phyloP scores from a whole-genome alignment of 495 filamentous ascomycete genomes.

The Schizothecium vesticola region DNA sequence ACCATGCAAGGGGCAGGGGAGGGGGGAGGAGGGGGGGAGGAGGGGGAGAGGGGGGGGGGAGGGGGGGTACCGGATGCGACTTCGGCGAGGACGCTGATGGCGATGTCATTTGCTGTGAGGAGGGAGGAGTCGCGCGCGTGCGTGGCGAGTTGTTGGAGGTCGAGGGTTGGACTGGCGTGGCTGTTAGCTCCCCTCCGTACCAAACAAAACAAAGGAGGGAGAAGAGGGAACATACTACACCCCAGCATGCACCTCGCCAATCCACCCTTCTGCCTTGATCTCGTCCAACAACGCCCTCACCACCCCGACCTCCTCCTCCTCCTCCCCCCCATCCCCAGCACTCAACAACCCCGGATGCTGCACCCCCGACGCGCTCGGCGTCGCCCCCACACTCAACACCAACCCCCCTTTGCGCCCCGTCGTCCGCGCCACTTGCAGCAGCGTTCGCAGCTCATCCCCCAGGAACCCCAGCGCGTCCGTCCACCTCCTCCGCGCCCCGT shows the following conservation, averaged over 20 bases:
- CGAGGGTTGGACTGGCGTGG: slow-evolving; percentile 54
- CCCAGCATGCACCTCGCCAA: slow-evolving; percentile 33
- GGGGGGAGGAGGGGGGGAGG: background rate
- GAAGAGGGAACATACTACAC: slow-evolving; percentile 24
- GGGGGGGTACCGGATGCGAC: slow-evolving; percentile 37
- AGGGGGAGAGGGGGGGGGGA: background rate
- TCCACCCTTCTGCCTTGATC: slow-evolving; percentile 15
- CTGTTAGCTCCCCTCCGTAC: no score
- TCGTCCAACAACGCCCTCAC: slow-evolving; percentile 5
- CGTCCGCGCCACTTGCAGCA: slow-evolving; percentile 43
- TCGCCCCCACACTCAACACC: slow-evolving; percentile 71
- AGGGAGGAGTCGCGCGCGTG: slow-evolving; percentile 44
- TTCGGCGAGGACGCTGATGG: slow-evolving; percentile 65
- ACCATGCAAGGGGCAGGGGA: no score
- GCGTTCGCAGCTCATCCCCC: slow-evolving; percentile 54
- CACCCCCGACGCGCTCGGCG: slow-evolving; percentile 65
- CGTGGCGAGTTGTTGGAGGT: slow-evolving; percentile 78
- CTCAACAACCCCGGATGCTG: slow-evolving; percentile 29
- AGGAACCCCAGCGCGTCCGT: slow-evolving; percentile 51
- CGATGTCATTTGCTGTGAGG: slow-evolving; percentile 52
- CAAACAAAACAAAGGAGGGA: no score
- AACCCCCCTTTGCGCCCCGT: slow-evolving; percentile 34
- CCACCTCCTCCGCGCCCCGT: slow-evolving; percentile 48
- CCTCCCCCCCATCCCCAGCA: background rate
- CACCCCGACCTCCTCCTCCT: slow-evolving; percentile 5